Percentiles rank a stretch among this genome's conserved stretches.
phyloP scores from a whole-genome alignment of 176 grass and related monocot species.

The Olyra latifolia region DNA sequence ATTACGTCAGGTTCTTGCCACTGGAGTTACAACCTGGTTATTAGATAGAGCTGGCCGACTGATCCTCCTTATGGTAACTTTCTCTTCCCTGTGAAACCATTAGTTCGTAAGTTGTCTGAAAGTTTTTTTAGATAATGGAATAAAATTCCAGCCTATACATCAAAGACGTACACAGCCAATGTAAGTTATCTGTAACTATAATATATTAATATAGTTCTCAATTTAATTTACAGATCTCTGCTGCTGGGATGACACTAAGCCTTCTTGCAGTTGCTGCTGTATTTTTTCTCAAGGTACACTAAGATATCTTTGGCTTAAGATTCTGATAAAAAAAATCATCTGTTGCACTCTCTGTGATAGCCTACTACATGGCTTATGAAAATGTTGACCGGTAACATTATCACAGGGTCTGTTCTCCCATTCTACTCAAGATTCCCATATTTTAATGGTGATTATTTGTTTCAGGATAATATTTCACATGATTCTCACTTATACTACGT shows the following conservation, averaged over 20 bases:
- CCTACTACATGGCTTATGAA: not conserved
- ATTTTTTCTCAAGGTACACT: constrained; percentile 85
- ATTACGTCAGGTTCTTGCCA: constrained; percentile 73
- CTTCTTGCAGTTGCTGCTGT: constrained; percentile 80
- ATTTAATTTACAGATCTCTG: constrained; percentile 61
- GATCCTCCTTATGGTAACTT: constrained; percentile 91
- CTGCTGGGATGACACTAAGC: constrained; percentile 65
- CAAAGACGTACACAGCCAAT: not conserved
- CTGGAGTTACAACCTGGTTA: constrained; percentile 82
- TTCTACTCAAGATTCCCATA: not conserved
- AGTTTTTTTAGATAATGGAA: too few species aligned
- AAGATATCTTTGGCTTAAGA: not conserved
- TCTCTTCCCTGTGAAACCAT: constrained; percentile 15
- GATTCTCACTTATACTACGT: constrained; percentile 54
- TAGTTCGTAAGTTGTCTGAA: not conserved
- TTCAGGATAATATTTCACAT: constrained; percentile 60
- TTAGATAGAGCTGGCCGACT: constrained; percentile 90
- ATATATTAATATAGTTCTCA: constrained; percentile 2
- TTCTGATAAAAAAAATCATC: not conserved
- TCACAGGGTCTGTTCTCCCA: not conserved
- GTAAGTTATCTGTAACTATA: not conserved
- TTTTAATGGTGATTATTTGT: constrained; percentile 11
- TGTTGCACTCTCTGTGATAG: not conserved
- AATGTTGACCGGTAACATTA: not conserved
- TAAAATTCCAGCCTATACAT: too few species aligned